phyloP scores from a whole-genome alignment of 208 protist genomes.

The Wallacemonas sp. region DNA sequence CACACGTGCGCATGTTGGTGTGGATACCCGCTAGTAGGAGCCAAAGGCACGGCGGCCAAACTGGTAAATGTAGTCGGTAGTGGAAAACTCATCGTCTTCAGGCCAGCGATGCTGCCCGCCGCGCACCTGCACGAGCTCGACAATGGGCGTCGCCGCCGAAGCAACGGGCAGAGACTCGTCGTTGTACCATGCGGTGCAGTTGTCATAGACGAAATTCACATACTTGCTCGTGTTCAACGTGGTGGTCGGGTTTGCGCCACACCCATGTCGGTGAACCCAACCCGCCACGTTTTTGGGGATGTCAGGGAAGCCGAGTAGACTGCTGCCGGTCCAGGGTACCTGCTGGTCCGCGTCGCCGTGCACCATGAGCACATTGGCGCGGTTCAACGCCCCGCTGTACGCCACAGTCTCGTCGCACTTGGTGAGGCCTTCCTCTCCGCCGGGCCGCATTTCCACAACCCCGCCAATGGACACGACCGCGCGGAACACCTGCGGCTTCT shows the following conservation, averaged over 20 bases:
- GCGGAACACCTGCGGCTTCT: constrained; percentile 27
- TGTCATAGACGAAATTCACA: constrained; percentile 41
- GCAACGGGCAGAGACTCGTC: too few species aligned
- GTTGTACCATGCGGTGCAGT: constrained; percentile 25
- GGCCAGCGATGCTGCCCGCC: constrained; percentile 51
- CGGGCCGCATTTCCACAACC: constrained; percentile 56
- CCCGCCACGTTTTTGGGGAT: constrained; percentile 31
- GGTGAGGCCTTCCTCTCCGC: constrained; percentile 43
- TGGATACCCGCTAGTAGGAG: constrained; percentile 13
- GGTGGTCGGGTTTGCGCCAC: constrained; percentile 3
- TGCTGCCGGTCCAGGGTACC: constrained; percentile 61
- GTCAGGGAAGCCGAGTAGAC: constrained; percentile 49
- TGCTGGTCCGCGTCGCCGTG: constrained; percentile 59
- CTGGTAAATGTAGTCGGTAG: constrained; percentile 65
- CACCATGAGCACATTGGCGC: constrained; percentile 65
- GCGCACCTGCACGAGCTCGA: constrained; percentile 58
- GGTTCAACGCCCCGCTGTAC: neutral
- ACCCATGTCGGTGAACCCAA: constrained; percentile 48
- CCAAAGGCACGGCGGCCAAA: constrained; percentile 47
- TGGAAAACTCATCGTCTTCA: constrained; percentile 47
- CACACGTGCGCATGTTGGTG: neutral
- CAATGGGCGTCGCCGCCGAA: constrained; percentile 5
- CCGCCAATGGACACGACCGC: constrained; percentile 60
- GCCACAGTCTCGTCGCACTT: constrained; percentile 30
- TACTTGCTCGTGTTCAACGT: constrained; percentile 49